phyloP scores from a whole-genome alignment of 345 rosid species.

The Zanthoxylum bungeanum region DNA sequence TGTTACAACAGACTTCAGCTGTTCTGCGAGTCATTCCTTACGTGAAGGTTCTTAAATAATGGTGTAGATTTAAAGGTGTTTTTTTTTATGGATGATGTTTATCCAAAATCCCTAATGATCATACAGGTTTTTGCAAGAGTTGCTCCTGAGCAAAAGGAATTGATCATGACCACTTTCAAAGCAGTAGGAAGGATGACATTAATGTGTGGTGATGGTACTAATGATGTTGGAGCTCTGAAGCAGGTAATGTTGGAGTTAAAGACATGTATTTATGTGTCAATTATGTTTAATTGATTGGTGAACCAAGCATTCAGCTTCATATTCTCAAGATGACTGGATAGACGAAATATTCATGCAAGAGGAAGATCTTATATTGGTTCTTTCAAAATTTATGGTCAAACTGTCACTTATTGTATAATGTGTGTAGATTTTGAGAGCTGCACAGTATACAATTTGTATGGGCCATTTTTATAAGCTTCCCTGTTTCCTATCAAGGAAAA shows the following conservation, averaged over 20 bases:
- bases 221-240: conserved; percentile 99
- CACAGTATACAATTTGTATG: not conserved
- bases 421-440: not conserved
- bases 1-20: conserved; percentile 84
- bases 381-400: not conserved
- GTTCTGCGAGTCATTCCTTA: conserved; percentile 77
- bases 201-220: conserved; percentile 99
- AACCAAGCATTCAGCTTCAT: not conserved
- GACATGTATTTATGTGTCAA: not conserved
- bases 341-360: not conserved
- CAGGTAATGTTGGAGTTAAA: conserved; percentile 52
- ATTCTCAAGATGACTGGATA: not conserved
- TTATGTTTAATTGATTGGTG: not conserved
- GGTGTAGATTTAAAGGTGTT: conserved; percentile 4
- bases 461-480: not conserved
- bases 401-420: not conserved
- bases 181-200: conserved; percentile 85
- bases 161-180: conserved; percentile 87
- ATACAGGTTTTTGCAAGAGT: conserved; percentile 97
- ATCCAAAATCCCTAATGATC: not conserved
- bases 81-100: conserved; percentile 8
- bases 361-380: not conserved
- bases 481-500: not conserved
- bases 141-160: conserved; percentile 98
- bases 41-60: conserved; percentile 71